Evolutionary conservation across 805 yeast genomes (phyloP).

Genomic region (Kluyveromyces wickerhamii): DNA sequence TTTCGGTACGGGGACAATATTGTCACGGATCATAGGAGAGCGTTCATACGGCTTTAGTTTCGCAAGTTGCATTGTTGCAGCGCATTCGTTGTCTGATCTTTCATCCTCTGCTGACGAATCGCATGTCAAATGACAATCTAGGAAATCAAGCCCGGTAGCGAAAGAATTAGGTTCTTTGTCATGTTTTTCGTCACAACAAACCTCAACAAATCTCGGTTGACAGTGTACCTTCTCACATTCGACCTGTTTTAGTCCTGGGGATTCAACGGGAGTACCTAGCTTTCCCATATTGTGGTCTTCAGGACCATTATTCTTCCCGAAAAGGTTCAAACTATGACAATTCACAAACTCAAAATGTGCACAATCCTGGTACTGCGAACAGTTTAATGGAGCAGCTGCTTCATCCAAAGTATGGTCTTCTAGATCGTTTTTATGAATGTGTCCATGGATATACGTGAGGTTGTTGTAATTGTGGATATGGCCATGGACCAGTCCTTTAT

Average conservation of each 20-base stretch:
- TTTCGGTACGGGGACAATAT: too few species aligned
- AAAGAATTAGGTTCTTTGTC: slow-evolving; percentile 4
- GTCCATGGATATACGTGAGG: slow-evolving; percentile 62
- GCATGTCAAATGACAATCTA: slow-evolving; percentile 25
- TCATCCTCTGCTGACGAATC: slow-evolving; percentile 10
- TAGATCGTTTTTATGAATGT: slow-evolving; percentile 37
- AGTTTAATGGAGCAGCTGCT: slow-evolving; percentile 2
- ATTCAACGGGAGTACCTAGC: not conserved
- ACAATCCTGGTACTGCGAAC: slow-evolving; percentile 27
- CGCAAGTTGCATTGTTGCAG: too few species aligned
- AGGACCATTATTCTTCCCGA: slow-evolving; percentile 6
- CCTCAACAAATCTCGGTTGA: slow-evolving; percentile 34
- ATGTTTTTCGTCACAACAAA: slow-evolving; percentile 35
- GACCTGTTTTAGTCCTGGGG: not conserved
- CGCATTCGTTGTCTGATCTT: slow-evolving; percentile 1
- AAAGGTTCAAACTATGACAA: slow-evolving; percentile 23
- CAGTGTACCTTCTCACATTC: slow-evolving; percentile 16
- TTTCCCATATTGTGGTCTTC: not conserved
- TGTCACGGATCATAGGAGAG: too few species aligned
- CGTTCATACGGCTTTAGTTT: too few species aligned
- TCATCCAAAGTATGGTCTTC: slow-evolving; percentile 6
- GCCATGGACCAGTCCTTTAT: slow-evolving; percentile 56
- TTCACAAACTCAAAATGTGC: slow-evolving; percentile 37
- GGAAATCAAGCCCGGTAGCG: slow-evolving; percentile 8
- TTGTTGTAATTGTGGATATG: slow-evolving; percentile 57